Evolutionary conservation across 805 yeast species (phyloP).

Genomic region (Candida argentea): DNA sequence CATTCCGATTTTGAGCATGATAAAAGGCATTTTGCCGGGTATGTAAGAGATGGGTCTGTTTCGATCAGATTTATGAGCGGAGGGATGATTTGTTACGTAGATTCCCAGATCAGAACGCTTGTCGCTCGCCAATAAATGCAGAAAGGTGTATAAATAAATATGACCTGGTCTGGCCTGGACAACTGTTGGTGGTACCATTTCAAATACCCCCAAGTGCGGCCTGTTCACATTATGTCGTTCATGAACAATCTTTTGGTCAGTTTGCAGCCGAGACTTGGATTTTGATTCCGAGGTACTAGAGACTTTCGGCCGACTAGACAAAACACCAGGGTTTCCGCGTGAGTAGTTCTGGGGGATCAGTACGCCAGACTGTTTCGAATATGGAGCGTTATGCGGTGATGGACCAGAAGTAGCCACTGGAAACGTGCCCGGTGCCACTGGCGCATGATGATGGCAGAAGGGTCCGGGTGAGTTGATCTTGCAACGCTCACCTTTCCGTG

Average conservation of each 20-base stretch:
- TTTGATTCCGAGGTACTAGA: no score
- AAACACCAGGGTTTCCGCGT: no score
- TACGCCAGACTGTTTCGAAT: no score
- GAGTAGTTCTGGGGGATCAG: no score
- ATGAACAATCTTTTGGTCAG: no score
- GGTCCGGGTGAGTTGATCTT: conserved; percentile 15
- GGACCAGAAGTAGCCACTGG: conserved; percentile 20
- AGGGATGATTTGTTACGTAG: conserved; percentile 22
- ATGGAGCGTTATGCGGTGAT: no score
- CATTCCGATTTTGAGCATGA: conserved; percentile 43
- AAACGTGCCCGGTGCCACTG: background rate
- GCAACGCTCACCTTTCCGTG: conserved; percentile 32
- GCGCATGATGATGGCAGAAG: conserved; percentile 26
- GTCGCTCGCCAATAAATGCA: conserved; percentile 26
- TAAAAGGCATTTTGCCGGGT: conserved; percentile 24
- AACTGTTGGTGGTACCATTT: background rate
- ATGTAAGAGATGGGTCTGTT: conserved; percentile 24
- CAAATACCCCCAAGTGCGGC: no score
- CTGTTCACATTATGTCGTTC: no score
- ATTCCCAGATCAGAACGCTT: conserved; percentile 24
- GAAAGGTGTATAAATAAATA: conserved; percentile 42
- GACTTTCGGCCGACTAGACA: no score
- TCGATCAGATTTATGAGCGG: conserved; percentile 7
- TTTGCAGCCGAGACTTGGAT: no score
- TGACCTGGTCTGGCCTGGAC: conserved; percentile 20